Conservation (phyloP, 306 rosid genomes). For the Vachellia collinsii region DNA sequence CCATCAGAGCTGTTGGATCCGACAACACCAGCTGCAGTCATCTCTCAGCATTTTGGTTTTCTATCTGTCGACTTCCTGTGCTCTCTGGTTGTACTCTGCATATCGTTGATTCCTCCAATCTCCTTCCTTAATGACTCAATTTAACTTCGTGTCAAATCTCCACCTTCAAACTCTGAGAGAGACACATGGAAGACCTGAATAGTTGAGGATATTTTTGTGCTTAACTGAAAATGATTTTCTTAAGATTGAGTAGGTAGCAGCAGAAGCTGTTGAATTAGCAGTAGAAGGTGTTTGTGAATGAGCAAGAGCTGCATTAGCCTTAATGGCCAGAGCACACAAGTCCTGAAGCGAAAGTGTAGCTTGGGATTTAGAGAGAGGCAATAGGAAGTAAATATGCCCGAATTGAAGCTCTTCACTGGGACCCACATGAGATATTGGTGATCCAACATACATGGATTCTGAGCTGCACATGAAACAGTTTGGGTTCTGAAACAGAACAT, state of each 20-base stretch:
- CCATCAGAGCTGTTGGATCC: background rate
- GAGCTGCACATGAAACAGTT: slow-evolving; percentile 56
- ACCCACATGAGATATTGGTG: slow-evolving; percentile 32
- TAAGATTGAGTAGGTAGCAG: background rate
- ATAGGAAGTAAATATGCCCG: slow-evolving; percentile 58
- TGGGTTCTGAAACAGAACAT: slow-evolving; percentile 60
- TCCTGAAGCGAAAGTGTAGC: slow-evolving; percentile 55
- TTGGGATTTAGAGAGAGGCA: slow-evolving; percentile 47
- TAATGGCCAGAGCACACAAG: slow-evolving; percentile 56
- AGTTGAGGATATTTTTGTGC: background rate
- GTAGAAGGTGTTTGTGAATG: slow-evolving; percentile 6
- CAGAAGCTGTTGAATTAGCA: background rate
- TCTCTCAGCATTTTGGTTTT: background rate
- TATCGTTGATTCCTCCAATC: background rate
- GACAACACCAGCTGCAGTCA: background rate
- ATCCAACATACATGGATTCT: slow-evolving; percentile 58
- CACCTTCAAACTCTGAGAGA: background rate
- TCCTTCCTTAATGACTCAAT: background rate
- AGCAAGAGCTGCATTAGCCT: slow-evolving; percentile 62
- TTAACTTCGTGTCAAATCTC: background rate
- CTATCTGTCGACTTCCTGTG: background rate
- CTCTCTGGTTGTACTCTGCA: background rate
- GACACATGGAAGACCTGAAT: slow-evolving; percentile 26
- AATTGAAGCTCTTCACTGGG: slow-evolving; percentile 56
- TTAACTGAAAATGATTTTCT: background rate